A percentile compares a stretch with the other conserved stretches of the same genome.
Evolutionary conservation across 1,284 basidiomycete genomes (phyloP).

Genomic region (Marasmius tenuissimus): DNA sequence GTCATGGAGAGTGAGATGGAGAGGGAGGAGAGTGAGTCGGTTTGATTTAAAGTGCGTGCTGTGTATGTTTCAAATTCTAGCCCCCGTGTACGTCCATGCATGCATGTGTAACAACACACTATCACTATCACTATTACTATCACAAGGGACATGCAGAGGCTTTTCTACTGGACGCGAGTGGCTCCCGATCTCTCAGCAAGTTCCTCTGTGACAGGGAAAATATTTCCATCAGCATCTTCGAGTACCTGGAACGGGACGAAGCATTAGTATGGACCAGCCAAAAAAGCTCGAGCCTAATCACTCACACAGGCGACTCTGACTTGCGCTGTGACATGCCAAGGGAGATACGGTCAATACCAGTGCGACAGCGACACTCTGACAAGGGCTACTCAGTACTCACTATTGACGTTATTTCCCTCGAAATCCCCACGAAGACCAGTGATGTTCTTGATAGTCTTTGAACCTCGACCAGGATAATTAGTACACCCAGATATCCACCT

Average conservation of each 20-base stretch:
- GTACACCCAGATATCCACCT: not conserved
- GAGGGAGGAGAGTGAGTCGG: slow-evolving; percentile 4
- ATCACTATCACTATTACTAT: too few relatives aligned
- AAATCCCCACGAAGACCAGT: not conserved
- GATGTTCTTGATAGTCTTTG: not conserved
- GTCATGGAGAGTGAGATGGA: slow-evolving; percentile 63
- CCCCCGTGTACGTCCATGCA: too few relatives aligned
- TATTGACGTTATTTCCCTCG: not conserved
- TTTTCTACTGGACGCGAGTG: not conserved
- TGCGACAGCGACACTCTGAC: too few relatives aligned
- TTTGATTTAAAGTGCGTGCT: too few relatives aligned
- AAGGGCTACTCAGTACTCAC: too few relatives aligned
- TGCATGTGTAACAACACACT: too few relatives aligned
- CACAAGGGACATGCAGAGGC: too few relatives aligned
- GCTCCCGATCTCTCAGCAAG: not conserved
- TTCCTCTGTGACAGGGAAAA: not conserved
- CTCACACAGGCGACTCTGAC: not conserved
- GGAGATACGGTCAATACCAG: not conserved
- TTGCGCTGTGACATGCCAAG: not conserved
- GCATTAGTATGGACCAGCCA: not conserved
- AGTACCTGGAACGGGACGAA: not conserved
- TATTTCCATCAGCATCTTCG: not conserved
- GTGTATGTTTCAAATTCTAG: too few relatives aligned
- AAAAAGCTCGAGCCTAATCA: not conserved
- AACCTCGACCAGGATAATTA: not conserved